phyloP scores from a whole-genome alignment of 2,329 filamentous ascomycete species.

The Diaporthe ampelina region DNA sequence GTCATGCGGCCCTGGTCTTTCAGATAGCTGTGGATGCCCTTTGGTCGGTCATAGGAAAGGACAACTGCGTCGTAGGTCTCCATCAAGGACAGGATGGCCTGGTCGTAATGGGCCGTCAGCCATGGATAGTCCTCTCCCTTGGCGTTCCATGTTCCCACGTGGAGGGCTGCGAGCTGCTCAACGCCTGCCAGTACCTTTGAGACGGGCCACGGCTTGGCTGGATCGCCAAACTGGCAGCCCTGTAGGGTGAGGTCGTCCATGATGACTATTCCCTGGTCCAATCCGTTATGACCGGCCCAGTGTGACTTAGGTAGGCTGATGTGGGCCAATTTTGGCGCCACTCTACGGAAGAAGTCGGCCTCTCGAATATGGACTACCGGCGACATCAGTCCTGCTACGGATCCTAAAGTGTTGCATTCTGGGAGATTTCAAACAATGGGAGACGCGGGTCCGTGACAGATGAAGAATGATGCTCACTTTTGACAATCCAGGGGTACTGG shows the following conservation, averaged over 20 bases:
- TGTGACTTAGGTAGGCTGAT: constrained; percentile 14
- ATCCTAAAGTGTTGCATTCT: too few relatives aligned
- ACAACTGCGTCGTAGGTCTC: constrained; percentile 46
- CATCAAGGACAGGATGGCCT: constrained; percentile 46
- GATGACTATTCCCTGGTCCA: constrained; percentile 6
- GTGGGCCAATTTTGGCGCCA: constrained; percentile 25
- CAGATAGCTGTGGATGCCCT: constrained; percentile 47
- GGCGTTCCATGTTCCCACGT: constrained; percentile 48
- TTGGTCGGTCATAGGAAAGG: constrained; percentile 45
- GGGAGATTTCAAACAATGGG: too few relatives aligned
- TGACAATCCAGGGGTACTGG: constrained; percentile 26
- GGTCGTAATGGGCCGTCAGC: constrained; percentile 44
- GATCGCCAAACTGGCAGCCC: constrained; percentile 48
- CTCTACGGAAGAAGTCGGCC: constrained; percentile 26
- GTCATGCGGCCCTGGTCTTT: constrained; percentile 48
- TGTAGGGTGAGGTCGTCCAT: constrained; percentile 31
- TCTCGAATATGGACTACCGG: constrained; percentile 22
- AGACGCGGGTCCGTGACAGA: too few relatives aligned
- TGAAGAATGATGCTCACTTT: too few relatives aligned
- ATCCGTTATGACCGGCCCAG: constrained; percentile 31
- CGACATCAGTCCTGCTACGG: too few relatives aligned
- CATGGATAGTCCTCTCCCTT: constrained; percentile 45
- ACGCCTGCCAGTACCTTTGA: constrained; percentile 51
- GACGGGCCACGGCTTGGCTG: constrained; percentile 50
- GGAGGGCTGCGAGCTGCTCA: constrained; percentile 53